Evolutionary conservation across 768 basidiomycete genomes (phyloP), one percentile per base, ranked within the genome.

Genomic region (Leucocoprinus leucothites): DNA sequence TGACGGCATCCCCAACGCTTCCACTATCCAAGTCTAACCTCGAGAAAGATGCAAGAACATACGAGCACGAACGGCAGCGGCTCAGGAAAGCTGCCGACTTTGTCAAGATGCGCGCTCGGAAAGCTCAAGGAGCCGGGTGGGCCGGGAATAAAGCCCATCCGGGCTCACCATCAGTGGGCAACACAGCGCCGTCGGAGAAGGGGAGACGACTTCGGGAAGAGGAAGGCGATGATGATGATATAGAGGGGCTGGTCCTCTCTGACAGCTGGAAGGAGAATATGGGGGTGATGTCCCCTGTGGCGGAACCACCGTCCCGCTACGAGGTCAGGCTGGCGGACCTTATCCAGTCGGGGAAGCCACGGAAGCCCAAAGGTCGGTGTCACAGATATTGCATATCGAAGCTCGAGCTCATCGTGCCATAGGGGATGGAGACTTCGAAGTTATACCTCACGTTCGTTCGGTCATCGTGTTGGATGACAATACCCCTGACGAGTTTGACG

Each of bases 401-500:
- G 19, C 28, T 11, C 19, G 16, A 31, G 28, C 48, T 56, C 31
- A 56, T 24, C 1, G 25, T 31, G 21, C 14, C 16, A 3, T 42
- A 56, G 54, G 54, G 21, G 57, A 48, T 22, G 55, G 55, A 22
- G 60, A 58, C 11, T 61, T 56, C 21, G 60, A 61, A 56, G 44
- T 61, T 6, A 28, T 61, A 35, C 60, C 60, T 13, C 57, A 61
- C 41, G 36, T 61, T 25, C 54, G 60, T 13, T 61, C 60, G 31
- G 60, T 61, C 34, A 61, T 61, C 48, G 60, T 56, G n/a, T 44
- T 61, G 28, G 60, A 61, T 43, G 60, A 61, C 25, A 48, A 54
- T 49, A 14, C 52, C 25, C 47, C 45, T 31, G 44, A 44, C 48
- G 56, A 46, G 19, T 35, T 57, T 16, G 57, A 43, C 25, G 11